Conservation (phyloP, 345 rosid species). For the Punica granatum region DNA sequence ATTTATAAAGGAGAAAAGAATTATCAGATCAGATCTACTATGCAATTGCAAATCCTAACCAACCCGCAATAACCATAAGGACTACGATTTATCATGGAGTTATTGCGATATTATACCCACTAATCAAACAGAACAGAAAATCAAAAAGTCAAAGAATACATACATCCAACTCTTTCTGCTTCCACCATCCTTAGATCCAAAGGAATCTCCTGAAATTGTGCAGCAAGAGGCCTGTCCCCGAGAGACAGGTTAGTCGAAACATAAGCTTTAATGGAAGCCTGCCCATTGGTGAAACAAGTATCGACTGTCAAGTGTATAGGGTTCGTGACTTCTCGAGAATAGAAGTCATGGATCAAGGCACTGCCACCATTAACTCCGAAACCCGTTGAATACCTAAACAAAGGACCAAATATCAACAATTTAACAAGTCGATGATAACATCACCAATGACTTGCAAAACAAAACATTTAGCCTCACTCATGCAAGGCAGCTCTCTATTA, state of each 20-base stretch:
- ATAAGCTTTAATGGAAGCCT: conserved; percentile 71
- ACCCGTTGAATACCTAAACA: conserved; percentile 86
- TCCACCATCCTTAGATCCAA: conserved; percentile 91
- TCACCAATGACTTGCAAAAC: background rate
- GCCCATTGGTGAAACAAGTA: conserved; percentile 75
- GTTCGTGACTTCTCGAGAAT: conserved; percentile 76
- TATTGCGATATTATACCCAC: background rate
- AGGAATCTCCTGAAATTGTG: conserved; percentile 94
- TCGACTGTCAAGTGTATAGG: conserved; percentile 87
- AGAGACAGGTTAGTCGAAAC: conserved; percentile 67
- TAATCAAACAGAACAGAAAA: background rate
- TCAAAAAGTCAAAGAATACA: conserved; percentile 16
- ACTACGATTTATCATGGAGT: background rate
- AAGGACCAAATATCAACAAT: conserved; percentile 7
- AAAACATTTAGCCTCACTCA: background rate
- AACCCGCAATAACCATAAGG: background rate
- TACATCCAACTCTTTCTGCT: conserved; percentile 96
- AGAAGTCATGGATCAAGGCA: conserved; percentile 90
- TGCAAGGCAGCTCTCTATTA: background rate
- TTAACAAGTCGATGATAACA: background rate
- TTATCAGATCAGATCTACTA: background rate
- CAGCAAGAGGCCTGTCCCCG: conserved; percentile 83
- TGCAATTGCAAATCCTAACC: background rate
- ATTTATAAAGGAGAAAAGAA: background rate
- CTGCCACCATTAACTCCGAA: conserved; percentile 85